These are phyloP conservation scores for Alternaria tenuissima DNA, from an alignment of 2,329 filamentous ascomycete species.

Conservation along the genomic window DNA sequence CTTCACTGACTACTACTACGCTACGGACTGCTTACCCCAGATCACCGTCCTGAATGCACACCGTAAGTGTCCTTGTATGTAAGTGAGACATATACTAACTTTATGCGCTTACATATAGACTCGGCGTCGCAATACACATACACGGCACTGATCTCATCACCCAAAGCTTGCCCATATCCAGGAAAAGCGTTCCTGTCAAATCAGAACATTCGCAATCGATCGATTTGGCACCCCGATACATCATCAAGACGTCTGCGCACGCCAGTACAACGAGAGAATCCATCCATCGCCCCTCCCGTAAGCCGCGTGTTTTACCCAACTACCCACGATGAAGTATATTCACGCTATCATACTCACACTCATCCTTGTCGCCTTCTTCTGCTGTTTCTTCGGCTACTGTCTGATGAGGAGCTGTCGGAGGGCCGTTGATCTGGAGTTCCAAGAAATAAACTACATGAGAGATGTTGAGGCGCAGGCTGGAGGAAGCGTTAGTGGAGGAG, in stretches of 20 bases:
- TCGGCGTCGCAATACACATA: not conserved
- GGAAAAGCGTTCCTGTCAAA: not conserved
- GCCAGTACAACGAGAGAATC: not conserved
- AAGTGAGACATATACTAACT: too few species aligned
- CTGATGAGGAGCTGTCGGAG: slow-evolving; percentile 25
- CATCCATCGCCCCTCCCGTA: not conserved
- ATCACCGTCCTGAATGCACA: not conserved
- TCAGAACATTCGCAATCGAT: not conserved
- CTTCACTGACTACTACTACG: not conserved
- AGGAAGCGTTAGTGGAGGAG: not conserved
- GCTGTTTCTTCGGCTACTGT: slow-evolving; percentile 27
- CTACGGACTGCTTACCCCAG: not conserved
- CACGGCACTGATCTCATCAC: not conserved
- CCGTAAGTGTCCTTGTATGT: too few species aligned
- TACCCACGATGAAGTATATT: slow-evolving; percentile 12
- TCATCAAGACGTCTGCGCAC: not conserved
- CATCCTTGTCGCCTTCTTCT: slow-evolving; percentile 22
- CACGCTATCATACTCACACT: slow-evolving; percentile 27
- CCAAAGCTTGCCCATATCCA: not conserved
- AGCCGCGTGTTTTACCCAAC: too few species aligned
- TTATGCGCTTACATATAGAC: too few species aligned
- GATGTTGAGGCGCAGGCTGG: slow-evolving; percentile 12
- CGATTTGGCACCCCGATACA: not conserved
- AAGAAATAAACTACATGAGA: slow-evolving; percentile 12
- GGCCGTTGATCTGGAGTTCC: slow-evolving; percentile 22